These are phyloP conservation scores for Talaromyces ruber DNA, from an alignment of 495 filamentous ascomycete species.

Conservation along the genomic window DNA sequence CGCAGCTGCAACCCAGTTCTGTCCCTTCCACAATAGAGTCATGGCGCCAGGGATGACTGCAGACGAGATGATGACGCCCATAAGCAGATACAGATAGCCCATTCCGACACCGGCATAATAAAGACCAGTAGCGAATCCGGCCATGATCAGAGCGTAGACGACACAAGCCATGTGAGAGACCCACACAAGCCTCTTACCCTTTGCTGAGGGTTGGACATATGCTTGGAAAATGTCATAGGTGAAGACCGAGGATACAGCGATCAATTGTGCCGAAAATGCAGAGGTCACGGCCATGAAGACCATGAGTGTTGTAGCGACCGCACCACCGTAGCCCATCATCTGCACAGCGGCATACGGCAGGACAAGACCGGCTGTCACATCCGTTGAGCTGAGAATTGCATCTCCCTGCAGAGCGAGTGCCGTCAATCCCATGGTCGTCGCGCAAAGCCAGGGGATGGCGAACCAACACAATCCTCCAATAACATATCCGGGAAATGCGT, in stretches of 20 bases:
- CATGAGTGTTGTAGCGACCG: conserved; percentile 72
- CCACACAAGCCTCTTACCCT: conserved; percentile 74
- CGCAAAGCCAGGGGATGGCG: conserved; percentile 88
- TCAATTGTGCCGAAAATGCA: conserved; percentile 81
- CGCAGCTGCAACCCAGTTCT: conserved; percentile 72
- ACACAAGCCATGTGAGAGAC: conserved; percentile 74
- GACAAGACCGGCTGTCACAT: conserved; percentile 81
- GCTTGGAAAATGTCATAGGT: conserved; percentile 87
- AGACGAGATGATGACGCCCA: conserved; percentile 85
- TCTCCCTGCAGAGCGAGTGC: conserved; percentile 74
- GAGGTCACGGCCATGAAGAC: conserved; percentile 96
- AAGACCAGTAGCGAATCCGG: conserved; percentile 73
- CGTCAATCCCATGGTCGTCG: conserved; percentile 90
- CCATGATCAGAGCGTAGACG: conserved; percentile 74
- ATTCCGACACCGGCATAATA: conserved; percentile 62
- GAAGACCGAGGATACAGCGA: conserved; percentile 86
- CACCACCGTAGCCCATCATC: conserved; percentile 82
- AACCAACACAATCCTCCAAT: conserved; percentile 91
- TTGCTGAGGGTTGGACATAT: conserved; percentile 47
- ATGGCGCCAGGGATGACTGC: conserved; percentile 79
- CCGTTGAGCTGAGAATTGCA: conserved; percentile 58
- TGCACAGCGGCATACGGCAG: conserved; percentile 84
- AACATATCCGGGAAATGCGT: conserved; percentile 89
- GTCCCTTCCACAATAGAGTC: conserved; percentile 72
- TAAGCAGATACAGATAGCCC: conserved; percentile 77